A percentile compares a stretch with the other conserved stretches of the same genome.
These are phyloP conservation scores for Peniophora sp. DNA, from an alignment of 1,284 basidiomycete species.

Conservation along the genomic window DNA sequence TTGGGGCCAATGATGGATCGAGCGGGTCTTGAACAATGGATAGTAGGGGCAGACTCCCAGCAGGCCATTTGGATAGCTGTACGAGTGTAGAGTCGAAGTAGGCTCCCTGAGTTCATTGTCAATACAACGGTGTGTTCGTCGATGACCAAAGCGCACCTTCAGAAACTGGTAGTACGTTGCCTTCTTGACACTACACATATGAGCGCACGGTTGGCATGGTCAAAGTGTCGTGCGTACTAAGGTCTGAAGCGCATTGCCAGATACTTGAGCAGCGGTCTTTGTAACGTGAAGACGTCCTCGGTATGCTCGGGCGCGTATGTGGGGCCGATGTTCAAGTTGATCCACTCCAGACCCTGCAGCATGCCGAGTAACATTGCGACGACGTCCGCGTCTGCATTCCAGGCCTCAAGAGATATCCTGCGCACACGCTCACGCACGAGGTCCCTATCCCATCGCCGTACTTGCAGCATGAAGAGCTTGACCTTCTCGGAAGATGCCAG, in stretches of 20 bases:
- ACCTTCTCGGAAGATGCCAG: constrained; percentile 37
- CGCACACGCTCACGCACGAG: constrained; percentile 27
- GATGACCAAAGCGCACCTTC: constrained; percentile 28
- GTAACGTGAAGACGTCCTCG: constrained; percentile 43
- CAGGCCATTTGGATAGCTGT: constrained; percentile 51
- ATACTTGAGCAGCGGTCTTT: constrained; percentile 28
- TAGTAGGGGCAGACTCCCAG: constrained; percentile 30
- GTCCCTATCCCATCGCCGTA: constrained; percentile 18
- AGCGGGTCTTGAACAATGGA: constrained; percentile 65
- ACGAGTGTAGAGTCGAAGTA: constrained; percentile 59
- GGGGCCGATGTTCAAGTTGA: constrained; percentile 53
- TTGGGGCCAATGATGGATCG: constrained; percentile 25
- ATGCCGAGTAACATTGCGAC: constrained; percentile 47
- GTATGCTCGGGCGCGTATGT: constrained; percentile 61
- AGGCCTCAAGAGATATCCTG: constrained; percentile 42
- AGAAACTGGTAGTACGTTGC: constrained; percentile 67
- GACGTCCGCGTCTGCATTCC: constrained; percentile 57
- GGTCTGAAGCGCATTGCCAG: constrained; percentile 58
- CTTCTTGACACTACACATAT: constrained; percentile 42
- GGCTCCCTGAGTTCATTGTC: constrained; percentile 36
- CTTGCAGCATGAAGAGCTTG: constrained; percentile 38
- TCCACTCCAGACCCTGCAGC: constrained; percentile 35
- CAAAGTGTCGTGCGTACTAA: constrained; percentile 41
- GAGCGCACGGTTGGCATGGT: not conserved
- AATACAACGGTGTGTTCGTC: not conserved